phyloP scores from a whole-genome alignment of 2,329 filamentous ascomycete species.

The Penicillium crustosum region DNA sequence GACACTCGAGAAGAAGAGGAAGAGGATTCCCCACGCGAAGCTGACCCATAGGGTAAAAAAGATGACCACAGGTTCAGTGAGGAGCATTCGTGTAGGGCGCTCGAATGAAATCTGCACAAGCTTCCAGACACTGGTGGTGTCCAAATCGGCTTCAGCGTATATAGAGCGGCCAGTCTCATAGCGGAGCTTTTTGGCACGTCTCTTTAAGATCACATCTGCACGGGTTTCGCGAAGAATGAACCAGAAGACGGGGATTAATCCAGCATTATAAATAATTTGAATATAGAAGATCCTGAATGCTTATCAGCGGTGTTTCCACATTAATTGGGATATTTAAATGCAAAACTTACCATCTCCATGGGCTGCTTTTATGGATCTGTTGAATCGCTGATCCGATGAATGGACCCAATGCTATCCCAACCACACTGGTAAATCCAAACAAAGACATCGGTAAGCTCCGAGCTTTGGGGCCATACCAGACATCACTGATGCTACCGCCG shows the following conservation, averaged over 20 bases:
- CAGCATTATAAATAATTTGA: slow-evolving; percentile 48
- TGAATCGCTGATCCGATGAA: slow-evolving; percentile 46
- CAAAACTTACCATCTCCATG: slow-evolving; percentile 44
- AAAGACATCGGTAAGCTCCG: slow-evolving; percentile 47
- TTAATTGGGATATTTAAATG: no score
- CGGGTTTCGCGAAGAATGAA: slow-evolving; percentile 45
- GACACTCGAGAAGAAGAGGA: slow-evolving; percentile 44
- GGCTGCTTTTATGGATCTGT: slow-evolving; percentile 32
- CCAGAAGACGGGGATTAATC: slow-evolving; percentile 43
- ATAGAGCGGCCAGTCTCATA: slow-evolving; percentile 34
- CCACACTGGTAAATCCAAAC: slow-evolving; percentile 46
- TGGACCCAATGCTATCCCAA: slow-evolving; percentile 47
- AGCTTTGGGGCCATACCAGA: slow-evolving; percentile 39
- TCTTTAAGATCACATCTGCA: slow-evolving; percentile 43
- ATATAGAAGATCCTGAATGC: slow-evolving; percentile 45
- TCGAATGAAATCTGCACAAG: slow-evolving; percentile 43
- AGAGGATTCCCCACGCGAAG: slow-evolving; percentile 48
- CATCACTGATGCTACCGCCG: slow-evolving; percentile 37
- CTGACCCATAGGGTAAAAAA: slow-evolving; percentile 48
- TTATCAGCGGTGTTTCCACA: not conserved
- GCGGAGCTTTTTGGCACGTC: slow-evolving; percentile 42
- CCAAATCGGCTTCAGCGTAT: slow-evolving; percentile 29
- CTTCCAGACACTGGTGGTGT: slow-evolving; percentile 23
- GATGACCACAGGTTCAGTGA: slow-evolving; percentile 45
- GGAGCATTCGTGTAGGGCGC: slow-evolving; percentile 40